Percentiles rank a stretch among this genome's conserved stretches.
Conservation (phyloP, 495 filamentous ascomycete genomes). For the Annulohypoxylon stygium region DNA sequence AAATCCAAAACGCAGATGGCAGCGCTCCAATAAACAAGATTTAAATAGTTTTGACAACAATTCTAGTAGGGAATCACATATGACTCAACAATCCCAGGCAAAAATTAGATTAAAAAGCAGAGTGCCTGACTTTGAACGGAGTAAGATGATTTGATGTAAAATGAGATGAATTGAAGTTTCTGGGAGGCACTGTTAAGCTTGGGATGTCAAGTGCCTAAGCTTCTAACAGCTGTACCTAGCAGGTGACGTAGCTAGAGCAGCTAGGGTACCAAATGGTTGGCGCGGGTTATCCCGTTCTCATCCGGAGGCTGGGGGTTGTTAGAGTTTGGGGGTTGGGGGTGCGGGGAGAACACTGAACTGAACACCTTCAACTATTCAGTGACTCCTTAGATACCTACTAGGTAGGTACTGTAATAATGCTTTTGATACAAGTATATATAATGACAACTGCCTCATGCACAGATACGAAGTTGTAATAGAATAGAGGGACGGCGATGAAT, state of each 20-base stretch:
- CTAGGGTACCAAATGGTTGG: slow-evolving; percentile 18
- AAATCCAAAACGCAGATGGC: background rate
- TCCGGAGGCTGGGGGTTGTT: slow-evolving; percentile 16
- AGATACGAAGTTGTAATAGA: background rate
- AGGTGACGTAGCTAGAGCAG: slow-evolving; percentile 27
- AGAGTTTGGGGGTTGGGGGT: slow-evolving; percentile 13
- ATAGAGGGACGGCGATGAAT: background rate
- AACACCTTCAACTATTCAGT: background rate
- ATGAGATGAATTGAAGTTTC: background rate
- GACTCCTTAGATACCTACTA: background rate
- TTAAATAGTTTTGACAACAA: background rate
- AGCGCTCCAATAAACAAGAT: background rate
- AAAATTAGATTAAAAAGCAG: background rate
- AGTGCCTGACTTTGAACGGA: background rate
- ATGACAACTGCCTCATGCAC: too few species aligned
- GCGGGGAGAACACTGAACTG: background rate
- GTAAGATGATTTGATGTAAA: background rate
- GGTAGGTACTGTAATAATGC: too few species aligned
- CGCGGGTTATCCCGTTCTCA: slow-evolving; percentile 28
- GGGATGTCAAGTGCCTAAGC: background rate
- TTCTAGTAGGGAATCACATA: background rate
- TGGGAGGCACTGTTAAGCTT: background rate
- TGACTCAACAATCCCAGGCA: background rate
- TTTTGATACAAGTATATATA: too few species aligned
- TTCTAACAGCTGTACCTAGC: background rate